Evolutionary conservation across 108 stramenopile genomes (phyloP).

Genomic region (Parmales sp.): DNA sequence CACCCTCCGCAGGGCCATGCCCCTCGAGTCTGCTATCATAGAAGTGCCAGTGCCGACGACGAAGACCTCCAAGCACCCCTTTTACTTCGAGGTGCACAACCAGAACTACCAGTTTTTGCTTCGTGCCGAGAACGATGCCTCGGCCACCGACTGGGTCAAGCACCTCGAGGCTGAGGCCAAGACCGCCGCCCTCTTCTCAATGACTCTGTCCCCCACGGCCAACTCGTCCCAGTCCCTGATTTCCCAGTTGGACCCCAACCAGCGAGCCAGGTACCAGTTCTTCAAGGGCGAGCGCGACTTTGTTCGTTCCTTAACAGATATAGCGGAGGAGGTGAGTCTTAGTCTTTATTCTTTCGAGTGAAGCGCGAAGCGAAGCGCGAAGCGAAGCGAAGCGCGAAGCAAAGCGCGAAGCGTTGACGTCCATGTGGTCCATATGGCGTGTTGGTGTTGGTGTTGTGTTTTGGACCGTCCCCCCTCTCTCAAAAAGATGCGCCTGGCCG

Average conservation of each 20-base stretch:
- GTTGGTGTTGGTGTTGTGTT: too few relatives aligned
- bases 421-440: too few relatives aligned
- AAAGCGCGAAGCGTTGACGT: too few relatives aligned
- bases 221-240: slow-evolving; percentile 18
- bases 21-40: slow-evolving; percentile 65
- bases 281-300: slow-evolving; percentile 84
- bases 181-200: slow-evolving; percentile 50
- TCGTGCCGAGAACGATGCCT: slow-evolving; percentile 48
- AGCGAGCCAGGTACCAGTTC: slow-evolving; percentile 75
- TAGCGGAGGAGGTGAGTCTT: slow-evolving; percentile 95
- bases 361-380: too few relatives aligned
- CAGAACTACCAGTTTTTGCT: slow-evolving; percentile 63
- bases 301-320: slow-evolving; percentile 71
- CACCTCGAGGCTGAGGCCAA: slow-evolving; percentile 55
- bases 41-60: slow-evolving; percentile 16
- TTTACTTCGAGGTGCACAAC: slow-evolving; percentile 51
- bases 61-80: slow-evolving; percentile 39
- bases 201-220: neutral
- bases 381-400: too few relatives aligned
- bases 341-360: too few relatives aligned
- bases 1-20: slow-evolving; percentile 66
- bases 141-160: slow-evolving; percentile 54
- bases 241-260: slow-evolving; percentile 50
- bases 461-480: too few relatives aligned
- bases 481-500: too few relatives aligned